Evolutionary conservation across 108 stramenopile genomes (phyloP).

Genomic region (Poteriospumella lacustris): DNA sequence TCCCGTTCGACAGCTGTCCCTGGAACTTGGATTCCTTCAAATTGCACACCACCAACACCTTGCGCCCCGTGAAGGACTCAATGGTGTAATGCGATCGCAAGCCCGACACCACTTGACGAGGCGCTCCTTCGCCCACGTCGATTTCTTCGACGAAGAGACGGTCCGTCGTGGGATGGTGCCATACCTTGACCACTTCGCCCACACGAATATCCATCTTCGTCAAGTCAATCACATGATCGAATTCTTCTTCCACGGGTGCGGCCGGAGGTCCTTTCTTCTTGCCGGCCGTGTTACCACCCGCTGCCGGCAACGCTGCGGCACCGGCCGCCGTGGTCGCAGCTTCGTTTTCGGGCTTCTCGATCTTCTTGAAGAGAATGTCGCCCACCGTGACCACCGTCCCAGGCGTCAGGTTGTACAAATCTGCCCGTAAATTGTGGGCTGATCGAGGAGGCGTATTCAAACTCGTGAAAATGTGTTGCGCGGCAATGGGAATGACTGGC

Average conservation of each 20-base stretch:
- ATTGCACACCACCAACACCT: constrained; percentile 42
- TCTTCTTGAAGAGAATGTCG: constrained; percentile 27
- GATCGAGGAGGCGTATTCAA: constrained; percentile 56
- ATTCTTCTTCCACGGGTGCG: not conserved
- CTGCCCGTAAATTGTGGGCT: not conserved
- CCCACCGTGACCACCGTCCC: constrained; percentile 9
- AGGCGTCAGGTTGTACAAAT: constrained; percentile 15
- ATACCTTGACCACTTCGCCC: constrained; percentile 34
- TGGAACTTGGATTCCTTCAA: constrained; percentile 43
- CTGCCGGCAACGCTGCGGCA: not conserved
- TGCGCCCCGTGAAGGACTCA: constrained; percentile 36
- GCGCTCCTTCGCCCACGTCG: constrained; percentile 41
- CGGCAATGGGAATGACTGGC: constrained; percentile 80
- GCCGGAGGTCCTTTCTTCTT: not conserved
- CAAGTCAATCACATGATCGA: constrained; percentile 13
- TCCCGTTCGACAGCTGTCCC: constrained; percentile 11
- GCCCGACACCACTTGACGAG: constrained; percentile 39
- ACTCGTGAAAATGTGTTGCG: constrained; percentile 75
- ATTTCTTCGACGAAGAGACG: constrained; percentile 48
- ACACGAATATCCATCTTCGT: constrained; percentile 46
- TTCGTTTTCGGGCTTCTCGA: not conserved
- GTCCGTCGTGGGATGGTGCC: constrained; percentile 36
- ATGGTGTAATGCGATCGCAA: constrained; percentile 38
- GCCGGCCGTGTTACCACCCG: not conserved
- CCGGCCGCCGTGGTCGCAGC: not conserved